These are phyloP conservation scores for Drechslera avenae DNA, from an alignment of 2,329 filamentous ascomycete genomes.

Conservation along the genomic window DNA sequence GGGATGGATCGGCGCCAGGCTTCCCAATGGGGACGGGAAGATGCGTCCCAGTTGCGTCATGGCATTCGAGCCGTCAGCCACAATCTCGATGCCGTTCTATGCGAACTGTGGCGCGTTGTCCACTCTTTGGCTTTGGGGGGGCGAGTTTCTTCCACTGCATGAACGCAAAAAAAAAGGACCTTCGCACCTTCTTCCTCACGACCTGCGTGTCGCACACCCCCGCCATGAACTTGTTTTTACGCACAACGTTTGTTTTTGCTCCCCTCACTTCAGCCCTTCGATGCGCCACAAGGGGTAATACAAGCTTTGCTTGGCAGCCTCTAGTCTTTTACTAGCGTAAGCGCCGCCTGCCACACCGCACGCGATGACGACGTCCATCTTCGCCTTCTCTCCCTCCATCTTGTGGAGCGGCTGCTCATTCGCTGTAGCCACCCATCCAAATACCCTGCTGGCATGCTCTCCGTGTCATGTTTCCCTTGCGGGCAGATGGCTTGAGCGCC, in stretches of 20 bases:
- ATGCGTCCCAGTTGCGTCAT: conserved; percentile 22
- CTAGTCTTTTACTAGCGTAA: conserved; percentile 3
- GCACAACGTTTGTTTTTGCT: background rate
- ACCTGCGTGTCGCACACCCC: background rate
- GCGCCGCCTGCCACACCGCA: conserved; percentile 10
- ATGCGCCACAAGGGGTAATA: conserved; percentile 8
- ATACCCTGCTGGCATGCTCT: no score
- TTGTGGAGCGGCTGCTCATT: conserved; percentile 6
- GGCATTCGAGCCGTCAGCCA: conserved; percentile 13
- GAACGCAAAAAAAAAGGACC: background rate
- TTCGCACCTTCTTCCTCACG: background rate
- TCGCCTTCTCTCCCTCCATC: background rate
- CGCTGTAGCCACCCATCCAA: background rate
- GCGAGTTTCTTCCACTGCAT: background rate
- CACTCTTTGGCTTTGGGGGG: no score
- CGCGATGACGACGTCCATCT: conserved; percentile 16
- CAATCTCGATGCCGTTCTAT: conserved; percentile 10
- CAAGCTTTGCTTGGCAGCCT: conserved; percentile 12
- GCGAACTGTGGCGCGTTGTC: conserved; percentile 9
- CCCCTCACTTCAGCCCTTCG: background rate
- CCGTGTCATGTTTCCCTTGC: no score
- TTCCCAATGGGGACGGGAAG: conserved; percentile 10
- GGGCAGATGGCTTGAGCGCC: no score
- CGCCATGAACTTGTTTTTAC: background rate
- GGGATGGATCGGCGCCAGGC: conserved; percentile 14